Evolutionary conservation across 495 filamentous ascomycete species (phyloP), one percentile per base, ranked within the genome.

Genomic region (Opeltia flavorubescens): DNA sequence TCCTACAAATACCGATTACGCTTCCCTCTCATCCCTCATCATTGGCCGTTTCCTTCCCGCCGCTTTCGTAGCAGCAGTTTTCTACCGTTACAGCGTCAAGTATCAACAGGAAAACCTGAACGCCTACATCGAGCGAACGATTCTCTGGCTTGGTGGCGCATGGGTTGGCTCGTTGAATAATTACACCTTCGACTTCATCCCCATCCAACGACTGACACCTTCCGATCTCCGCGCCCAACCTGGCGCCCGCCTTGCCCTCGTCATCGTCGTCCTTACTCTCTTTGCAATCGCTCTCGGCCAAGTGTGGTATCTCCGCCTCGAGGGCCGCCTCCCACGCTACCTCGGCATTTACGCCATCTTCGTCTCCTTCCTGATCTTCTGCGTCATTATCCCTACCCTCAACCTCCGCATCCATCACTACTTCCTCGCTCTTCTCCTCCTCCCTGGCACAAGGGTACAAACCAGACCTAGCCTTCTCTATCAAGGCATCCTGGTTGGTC

Each of bases 381-480:
- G 84, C 34, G 67, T 88, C 0, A 70, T 77, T 0, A 63, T 95
- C 9, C 88, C 91, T 0, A 75, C 75, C n/a, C 78, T 94, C n/a
- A 81, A 75, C 40, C 74, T 98, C 41, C 75, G 91, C 9, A 88
- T 96, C 47, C 93, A 96, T 55, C 91, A 98, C 58, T 98, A 98
- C 54, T 82, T 98, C 52, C 73, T 98, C 12, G 88, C 84, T 9
- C 71, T 84, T 24, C 66, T 95, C 1, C 73, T 96, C 0, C 76
- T 94, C 12, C 87, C 85, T 0, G 86, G 86, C 0, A 94, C 89
- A 0, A 76, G 78, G 34, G 74, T 94, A 42, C 86, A 89, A 46
- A 95, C 82, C 2, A 74, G 89, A 0, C 80, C 82, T 0, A 79
- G 77, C 0, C 61, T 95, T 12, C 60, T 91, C 7, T 94, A 85